A percentile compares a stretch with the other conserved stretches of the same genome.
Evolutionary conservation across 2,329 filamentous ascomycete genomes (phyloP).

Genomic region (Cercospora zeae-maydis): DNA sequence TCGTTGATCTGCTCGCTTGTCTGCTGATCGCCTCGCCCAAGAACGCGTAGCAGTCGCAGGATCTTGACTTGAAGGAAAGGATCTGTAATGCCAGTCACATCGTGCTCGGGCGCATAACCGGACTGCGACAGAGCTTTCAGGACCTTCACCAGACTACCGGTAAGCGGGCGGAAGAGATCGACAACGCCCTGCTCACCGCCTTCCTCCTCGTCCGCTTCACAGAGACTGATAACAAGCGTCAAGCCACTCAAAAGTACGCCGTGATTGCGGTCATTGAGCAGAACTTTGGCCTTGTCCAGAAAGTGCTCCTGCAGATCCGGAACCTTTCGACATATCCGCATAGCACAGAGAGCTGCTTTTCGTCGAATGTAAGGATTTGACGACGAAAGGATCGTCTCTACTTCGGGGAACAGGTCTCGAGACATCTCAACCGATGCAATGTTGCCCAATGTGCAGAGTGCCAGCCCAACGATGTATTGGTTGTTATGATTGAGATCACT

Average conservation of each 20-base stretch:
- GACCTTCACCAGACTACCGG: slow-evolving; percentile 81
- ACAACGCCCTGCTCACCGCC: slow-evolving; percentile 85
- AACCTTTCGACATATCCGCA: slow-evolving; percentile 97
- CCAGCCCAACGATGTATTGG: slow-evolving; percentile 95
- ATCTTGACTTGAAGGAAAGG: slow-evolving; percentile 98
- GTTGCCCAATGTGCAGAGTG: slow-evolving; percentile 92
- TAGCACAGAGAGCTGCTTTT: slow-evolving; percentile 96
- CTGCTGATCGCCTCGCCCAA: slow-evolving; percentile 79
- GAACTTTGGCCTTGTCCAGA: slow-evolving; percentile 82
- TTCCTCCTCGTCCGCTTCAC: slow-evolving; percentile 90
- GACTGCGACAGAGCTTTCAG: slow-evolving; percentile 90
- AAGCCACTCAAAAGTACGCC: slow-evolving; percentile 90
- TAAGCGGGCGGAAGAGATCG: slow-evolving; percentile 83
- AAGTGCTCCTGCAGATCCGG: slow-evolving; percentile 97
- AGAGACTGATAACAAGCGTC: slow-evolving; percentile 85
- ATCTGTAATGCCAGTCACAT: slow-evolving; percentile 92
- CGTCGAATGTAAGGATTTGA: slow-evolving; percentile 97
- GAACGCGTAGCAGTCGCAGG: slow-evolving; percentile 75
- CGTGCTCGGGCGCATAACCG: slow-evolving; percentile 94
- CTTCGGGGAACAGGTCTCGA: slow-evolving; percentile 90
- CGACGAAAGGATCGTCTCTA: slow-evolving; percentile 86
- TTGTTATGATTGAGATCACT: slow-evolving; percentile 97
- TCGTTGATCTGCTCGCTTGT: slow-evolving; percentile 98
- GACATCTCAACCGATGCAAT: slow-evolving; percentile 99
- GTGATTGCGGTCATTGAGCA: slow-evolving; percentile 91